Evolutionary conservation across 208 protist genomes (phyloP).

Genomic region (Crithidia acanthocephali): DNA sequence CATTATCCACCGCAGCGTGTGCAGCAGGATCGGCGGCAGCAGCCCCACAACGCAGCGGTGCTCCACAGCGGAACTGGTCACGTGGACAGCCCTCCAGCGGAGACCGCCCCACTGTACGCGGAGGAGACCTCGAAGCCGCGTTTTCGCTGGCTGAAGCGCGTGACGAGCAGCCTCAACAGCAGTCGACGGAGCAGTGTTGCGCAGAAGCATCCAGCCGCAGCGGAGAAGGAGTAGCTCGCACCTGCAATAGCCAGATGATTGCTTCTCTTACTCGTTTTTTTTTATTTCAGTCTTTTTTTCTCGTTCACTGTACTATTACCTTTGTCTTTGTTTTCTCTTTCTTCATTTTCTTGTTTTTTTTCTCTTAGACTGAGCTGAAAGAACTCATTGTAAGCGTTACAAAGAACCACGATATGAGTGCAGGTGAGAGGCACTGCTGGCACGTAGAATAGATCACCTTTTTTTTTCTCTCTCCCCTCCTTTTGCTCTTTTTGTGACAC

Average conservation of each 20-base stretch:
- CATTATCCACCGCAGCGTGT: too few species aligned
- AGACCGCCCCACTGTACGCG: background rate
- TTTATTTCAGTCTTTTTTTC: too few species aligned
- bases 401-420: too few species aligned
- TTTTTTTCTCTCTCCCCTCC: too few species aligned
- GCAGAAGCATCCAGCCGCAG: background rate
- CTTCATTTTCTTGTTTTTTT: conserved; percentile 20
- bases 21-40: too few species aligned
- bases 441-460: too few species aligned
- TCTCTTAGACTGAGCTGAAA: background rate
- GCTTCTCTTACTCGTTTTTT: too few species aligned
- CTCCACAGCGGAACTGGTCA: background rate
- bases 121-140: conserved; percentile 26
- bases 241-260: too few species aligned
- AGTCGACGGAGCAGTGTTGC: conserved; percentile 1
- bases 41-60: background rate
- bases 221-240: background rate
- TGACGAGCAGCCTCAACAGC: conserved; percentile 8
- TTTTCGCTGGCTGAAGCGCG: conserved; percentile 21
- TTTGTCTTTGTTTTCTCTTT: conserved; percentile 8
- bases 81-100: background rate
- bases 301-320: too few species aligned
- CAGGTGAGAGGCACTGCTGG: too few species aligned
- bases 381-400: too few species aligned
- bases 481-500: too few species aligned